Percentiles rank a stretch among this genome's conserved stretches.
Evolutionary conservation across 1,284 basidiomycete species (phyloP).

Genomic region (Sporisorium sorghi): DNA sequence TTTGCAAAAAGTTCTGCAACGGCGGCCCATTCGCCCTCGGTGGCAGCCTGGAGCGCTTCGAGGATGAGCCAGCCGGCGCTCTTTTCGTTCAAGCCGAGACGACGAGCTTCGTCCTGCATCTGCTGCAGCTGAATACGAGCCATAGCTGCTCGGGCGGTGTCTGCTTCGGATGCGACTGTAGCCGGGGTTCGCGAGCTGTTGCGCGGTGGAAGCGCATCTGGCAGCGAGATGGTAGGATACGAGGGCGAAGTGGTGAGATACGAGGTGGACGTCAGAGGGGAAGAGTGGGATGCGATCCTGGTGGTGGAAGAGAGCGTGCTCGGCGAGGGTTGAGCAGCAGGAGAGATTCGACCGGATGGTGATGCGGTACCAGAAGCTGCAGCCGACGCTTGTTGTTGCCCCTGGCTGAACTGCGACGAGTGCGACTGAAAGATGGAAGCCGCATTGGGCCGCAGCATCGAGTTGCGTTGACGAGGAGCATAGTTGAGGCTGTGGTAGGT

Average conservation of each 20-base stretch:
- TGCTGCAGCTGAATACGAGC: slow-evolving; percentile 30
- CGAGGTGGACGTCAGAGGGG: slow-evolving; percentile 13
- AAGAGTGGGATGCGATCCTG: slow-evolving; percentile 1
- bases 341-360: slow-evolving; percentile 1
- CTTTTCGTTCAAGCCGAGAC: slow-evolving; percentile 24
- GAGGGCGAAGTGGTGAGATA: slow-evolving; percentile 26
- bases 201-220: slow-evolving; percentile 7
- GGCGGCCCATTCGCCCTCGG: slow-evolving; percentile 80
- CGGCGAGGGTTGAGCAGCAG: slow-evolving; percentile 2
- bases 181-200: not conserved
- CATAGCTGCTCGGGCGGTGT: slow-evolving; percentile 6
- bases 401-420: slow-evolving; percentile 7
- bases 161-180: not conserved
- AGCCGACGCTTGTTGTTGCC: not conserved
- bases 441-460: slow-evolving; percentile 20
- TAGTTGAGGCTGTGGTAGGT: slow-evolving; percentile 37
- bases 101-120: slow-evolving; percentile 27
- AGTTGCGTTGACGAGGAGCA: slow-evolving; percentile 29
- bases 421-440: slow-evolving; percentile 28
- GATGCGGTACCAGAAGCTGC: not conserved
- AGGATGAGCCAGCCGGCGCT: slow-evolving; percentile 66
- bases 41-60: slow-evolving; percentile 82
- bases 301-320: not conserved
- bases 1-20: slow-evolving; percentile 77
- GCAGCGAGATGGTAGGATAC: slow-evolving; percentile 27